Evolutionary conservation across 257 asterid species (phyloP), one percentile per base, ranked within the genome.

Genomic region (Phtheirospermum japonicum): DNA sequence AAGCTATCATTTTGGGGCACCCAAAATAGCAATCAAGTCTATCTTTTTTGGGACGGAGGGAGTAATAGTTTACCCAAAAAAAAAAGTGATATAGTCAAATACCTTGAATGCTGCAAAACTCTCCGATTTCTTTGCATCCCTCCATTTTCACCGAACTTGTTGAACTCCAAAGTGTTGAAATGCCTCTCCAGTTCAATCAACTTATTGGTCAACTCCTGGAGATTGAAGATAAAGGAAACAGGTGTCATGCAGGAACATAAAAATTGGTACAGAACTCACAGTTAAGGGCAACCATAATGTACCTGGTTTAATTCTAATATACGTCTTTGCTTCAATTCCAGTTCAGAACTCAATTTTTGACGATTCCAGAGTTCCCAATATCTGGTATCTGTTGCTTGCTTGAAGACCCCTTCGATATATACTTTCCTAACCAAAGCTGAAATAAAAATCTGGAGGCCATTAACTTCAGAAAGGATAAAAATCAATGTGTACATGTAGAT

Each of bases 281-380:
- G 37, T 32, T 50, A 64, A 57, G 57, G 63, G 52, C 46, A 57
- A 65, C 75, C 57, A 59, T 19, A 59, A 43, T 23, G 60, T 53
- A 84, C 99, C 90, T 89, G 94, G 72, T 85, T 82, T 63, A 81
- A 61, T 68, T 89, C 87, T 28, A 77, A 57, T 63, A 93, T 82
- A 62, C 77, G 87, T 36, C 68, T 79, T 64, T 73, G 82, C 82
- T 85, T 93, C 80, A 83, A 64, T 70, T 93, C 96, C 69, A 93
- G 73, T 75, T 89, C 97, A 69, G 90, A 77, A 77, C 85, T 80
- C 80, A 93, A 75, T 55, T 87, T 89, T 71, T 93, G 93, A 64
- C 89, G 85, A 77, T 82, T 83, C 96, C 96, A 93, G 46, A 93
- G 90, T 65, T 86, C 95, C 88, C 88, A 85, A 74, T 93, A 93